These are phyloP conservation scores for Buxus sempervirens DNA, from an alignment of 164 flowering plant species.

Conservation along the genomic window DNA sequence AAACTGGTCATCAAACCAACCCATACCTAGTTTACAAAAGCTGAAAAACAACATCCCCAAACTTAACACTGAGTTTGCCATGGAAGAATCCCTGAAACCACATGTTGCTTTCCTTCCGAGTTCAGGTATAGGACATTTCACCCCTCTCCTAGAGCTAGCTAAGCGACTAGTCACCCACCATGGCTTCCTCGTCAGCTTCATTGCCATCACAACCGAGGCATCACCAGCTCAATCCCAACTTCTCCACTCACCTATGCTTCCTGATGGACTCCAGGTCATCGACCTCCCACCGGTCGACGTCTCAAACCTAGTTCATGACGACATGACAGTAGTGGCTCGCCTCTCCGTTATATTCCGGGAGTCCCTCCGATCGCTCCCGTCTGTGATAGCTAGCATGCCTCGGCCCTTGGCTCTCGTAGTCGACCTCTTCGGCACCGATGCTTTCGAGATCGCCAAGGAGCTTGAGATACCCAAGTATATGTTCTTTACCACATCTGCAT, in stretches of 20 bases:
- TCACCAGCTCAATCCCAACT: constrained; percentile 30
- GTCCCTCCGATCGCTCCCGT: constrained; percentile 19
- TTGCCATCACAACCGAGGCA: constrained; percentile 28
- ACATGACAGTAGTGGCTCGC: constrained; percentile 6
- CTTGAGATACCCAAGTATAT: constrained; percentile 27
- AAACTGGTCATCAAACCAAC: no score
- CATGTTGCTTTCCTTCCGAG: constrained; percentile 35
- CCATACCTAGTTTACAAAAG: no score
- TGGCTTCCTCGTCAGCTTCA: constrained; percentile 28
- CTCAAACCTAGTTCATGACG: constrained; percentile 12
- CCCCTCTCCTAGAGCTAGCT: constrained; percentile 39
- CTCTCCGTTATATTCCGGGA: constrained; percentile 16
- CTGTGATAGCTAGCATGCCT: constrained; percentile 14
- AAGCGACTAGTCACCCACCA: constrained; percentile 32
- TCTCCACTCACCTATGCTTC: constrained; percentile 18
- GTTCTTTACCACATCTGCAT: constrained; percentile 26
- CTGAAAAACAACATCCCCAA: no score
- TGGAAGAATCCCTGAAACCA: constrained; percentile 12
- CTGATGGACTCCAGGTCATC: constrained; percentile 19
- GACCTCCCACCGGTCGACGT: constrained; percentile 33
- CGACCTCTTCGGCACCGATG: constrained; percentile 36
- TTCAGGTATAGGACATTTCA: constrained; percentile 48
- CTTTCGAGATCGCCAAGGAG: constrained; percentile 23
- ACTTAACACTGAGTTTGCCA: background rate
- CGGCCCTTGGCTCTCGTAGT: constrained; percentile 26